These are phyloP conservation scores for Cicer arietinum DNA, from an alignment of 306 rosid species.

Conservation along the genomic window DNA sequence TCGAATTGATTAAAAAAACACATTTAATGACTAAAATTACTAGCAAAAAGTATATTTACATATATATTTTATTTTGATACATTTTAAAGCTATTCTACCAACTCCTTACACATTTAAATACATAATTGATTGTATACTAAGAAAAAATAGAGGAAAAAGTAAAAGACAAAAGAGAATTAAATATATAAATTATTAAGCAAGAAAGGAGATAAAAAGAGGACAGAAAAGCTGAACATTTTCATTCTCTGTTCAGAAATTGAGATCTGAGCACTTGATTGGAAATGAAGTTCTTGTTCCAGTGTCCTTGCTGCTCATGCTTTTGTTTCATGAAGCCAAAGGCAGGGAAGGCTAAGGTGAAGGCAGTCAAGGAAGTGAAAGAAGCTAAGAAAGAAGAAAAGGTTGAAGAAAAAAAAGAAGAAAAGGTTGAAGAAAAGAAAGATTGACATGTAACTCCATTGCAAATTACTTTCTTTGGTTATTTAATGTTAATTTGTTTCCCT, in stretches of 20 bases:
- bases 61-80: no score
- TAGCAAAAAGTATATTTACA: no score
- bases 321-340: constrained; percentile 69
- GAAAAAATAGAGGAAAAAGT: neutral
- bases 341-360: constrained; percentile 57
- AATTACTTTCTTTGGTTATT: constrained; percentile 9
- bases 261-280: constrained; percentile 44
- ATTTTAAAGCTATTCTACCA: no score
- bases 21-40: no score
- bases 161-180: constrained; percentile 8
- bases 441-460: constrained; percentile 40
- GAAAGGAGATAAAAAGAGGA: constrained; percentile 43
- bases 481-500: constrained; percentile 4
- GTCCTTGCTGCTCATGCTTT: constrained; percentile 64
- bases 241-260: constrained; percentile 35
- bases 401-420: constrained; percentile 52
- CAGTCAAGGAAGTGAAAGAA: constrained; percentile 49
- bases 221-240: constrained; percentile 37
- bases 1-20: no score
- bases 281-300: constrained; percentile 66
- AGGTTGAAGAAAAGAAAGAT: constrained; percentile 56
- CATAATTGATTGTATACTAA: neutral
- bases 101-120: no score
- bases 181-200: constrained; percentile 28
- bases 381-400: constrained; percentile 45